Evolutionary conservation across 1,284 basidiomycete genomes (phyloP), one percentile per base, ranked within the genome.

Genomic region (Boletus mariae): DNA sequence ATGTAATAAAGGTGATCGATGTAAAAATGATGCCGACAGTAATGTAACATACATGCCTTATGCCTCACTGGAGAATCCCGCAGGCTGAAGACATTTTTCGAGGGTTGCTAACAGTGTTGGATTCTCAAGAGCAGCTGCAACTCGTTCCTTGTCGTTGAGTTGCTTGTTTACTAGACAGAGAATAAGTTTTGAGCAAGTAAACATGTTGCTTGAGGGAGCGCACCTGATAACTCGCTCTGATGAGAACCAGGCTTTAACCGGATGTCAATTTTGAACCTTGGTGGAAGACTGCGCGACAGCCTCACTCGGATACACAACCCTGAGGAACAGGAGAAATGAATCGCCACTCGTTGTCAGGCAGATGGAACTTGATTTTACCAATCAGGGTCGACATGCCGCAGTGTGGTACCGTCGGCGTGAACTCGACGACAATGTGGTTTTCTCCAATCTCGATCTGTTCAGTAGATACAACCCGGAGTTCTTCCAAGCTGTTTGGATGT

Each of bases 341-440:
- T n/a, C 23, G 10, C n/a, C 23, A 35, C 13, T 12, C 12, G 11
- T 20, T 32, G 29, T 23, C 29, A 42, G 13, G 47, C 2, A 1
- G 11, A 2, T 48, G 49, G 20, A 29, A 6, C 6, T 25, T 11
- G 13, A 44, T 15, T 9, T 52, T 59, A 92, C 94, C 97, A 53
- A 99, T 99, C 45, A 99, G 77, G 2, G 95, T 98, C 4, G 94
- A 96, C 92, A 97, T 95, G 46, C 92, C 93, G 65, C 96, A 99
- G 68, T 99, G 96, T 5, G 97, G 97, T 28, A 98, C 95, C 0
- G 96, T 99, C 2, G 97, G 97, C 6, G 96, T 98, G 63, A 97
- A 94, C 66, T 94, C 92, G 55, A 98, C 86, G 29, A 84, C 76
- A 32, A 99, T 79, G 42, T 84, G 81, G 63, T 93, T 91, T 25